These are phyloP conservation scores for Aspergillus flavus DNA, from an alignment of 2,329 filamentous ascomycete genomes.

Conservation along the genomic window DNA sequence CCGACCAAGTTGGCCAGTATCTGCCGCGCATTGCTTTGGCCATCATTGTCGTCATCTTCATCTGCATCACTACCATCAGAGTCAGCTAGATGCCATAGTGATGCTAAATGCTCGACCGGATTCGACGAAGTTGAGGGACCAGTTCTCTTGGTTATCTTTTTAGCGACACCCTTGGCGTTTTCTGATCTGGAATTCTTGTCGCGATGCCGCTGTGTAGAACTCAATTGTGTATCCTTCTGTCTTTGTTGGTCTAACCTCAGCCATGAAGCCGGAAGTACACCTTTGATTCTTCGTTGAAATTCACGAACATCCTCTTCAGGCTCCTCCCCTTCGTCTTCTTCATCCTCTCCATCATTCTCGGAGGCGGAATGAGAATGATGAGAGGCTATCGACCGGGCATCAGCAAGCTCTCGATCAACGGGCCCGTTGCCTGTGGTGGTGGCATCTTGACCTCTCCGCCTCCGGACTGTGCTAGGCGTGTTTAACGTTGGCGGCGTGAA, in stretches of 20 bases:
- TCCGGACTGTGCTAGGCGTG: constrained; percentile 29
- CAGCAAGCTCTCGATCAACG: constrained; percentile 17
- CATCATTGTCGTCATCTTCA: constrained; percentile 14
- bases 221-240: constrained; percentile 27
- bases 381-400: constrained; percentile 25
- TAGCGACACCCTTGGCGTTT: constrained; percentile 37
- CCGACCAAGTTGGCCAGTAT: constrained; percentile 21
- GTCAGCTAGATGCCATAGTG: constrained; percentile 28
- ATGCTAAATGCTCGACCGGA: constrained; percentile 16
- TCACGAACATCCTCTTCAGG: constrained; percentile 33
- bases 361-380: constrained; percentile 18
- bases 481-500: constrained; percentile 32
- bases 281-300: constrained; percentile 47
- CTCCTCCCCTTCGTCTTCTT: constrained; percentile 12
- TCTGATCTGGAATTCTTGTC: constrained; percentile 26
- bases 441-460: constrained; percentile 19
- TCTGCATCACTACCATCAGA: constrained; percentile 35
- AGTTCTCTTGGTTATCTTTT: constrained; percentile 32
- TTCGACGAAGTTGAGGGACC: constrained; percentile 18
- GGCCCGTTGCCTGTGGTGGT: constrained; percentile 16
- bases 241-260: constrained; percentile 44
- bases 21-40: constrained; percentile 15
- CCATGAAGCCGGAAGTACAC: constrained; percentile 54
- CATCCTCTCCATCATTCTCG: constrained; percentile 13
- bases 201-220: constrained; percentile 21